Base-by-base conservation (phyloP, 805 yeast genomes). In the Candida michaelii region DNA sequence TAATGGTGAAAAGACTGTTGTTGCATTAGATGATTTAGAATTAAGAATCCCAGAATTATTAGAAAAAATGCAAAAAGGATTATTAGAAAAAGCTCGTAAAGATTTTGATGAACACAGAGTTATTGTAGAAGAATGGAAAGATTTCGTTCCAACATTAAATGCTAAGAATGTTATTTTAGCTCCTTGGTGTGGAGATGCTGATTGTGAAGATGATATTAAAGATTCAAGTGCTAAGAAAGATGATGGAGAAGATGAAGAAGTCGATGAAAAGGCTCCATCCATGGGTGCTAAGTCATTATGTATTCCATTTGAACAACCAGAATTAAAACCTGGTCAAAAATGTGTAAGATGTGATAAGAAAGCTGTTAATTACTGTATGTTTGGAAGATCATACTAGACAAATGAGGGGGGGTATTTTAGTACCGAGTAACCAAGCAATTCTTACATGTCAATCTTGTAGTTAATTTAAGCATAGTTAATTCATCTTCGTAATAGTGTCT, bases 281-380 rank as follows among this genome's bases (percentile, higher is more conserved):
- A 93, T 93, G 99, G 99, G 99, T 62, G 99, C 99, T 53, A 93
- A 93, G 76, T 85, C 96, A 15, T 77, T 93, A 67, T 93, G 99
- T 79, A 90, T 90, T 65, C 99, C 99, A 52, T 83, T 82, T 60
- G 85, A 87, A 30, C 98, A 91, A 74, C 97, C 96, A 46, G 79
- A 71, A 57, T 77, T 91, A 66, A 79, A 79, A 63, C 71, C 65
- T 52, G 91, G 84, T 54, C 87, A 89, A 52, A 84, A 82, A 66
- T 95, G 99, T 82, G 83, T 89, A 50, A 85, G 73, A 58, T 93
- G 98, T 78, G 86, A 76, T 49, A 73, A 69, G 55, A 66, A 70
- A 33, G 99, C 99, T 31, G 64, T 79, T 49, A 77, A 80, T 61
- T 93, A 85, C 78, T 85, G 96, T 57, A 81, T 93, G 91, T 93